Evolutionary conservation across 139 green algal genomes (phyloP).

Genomic region (Closterium sp.): DNA sequence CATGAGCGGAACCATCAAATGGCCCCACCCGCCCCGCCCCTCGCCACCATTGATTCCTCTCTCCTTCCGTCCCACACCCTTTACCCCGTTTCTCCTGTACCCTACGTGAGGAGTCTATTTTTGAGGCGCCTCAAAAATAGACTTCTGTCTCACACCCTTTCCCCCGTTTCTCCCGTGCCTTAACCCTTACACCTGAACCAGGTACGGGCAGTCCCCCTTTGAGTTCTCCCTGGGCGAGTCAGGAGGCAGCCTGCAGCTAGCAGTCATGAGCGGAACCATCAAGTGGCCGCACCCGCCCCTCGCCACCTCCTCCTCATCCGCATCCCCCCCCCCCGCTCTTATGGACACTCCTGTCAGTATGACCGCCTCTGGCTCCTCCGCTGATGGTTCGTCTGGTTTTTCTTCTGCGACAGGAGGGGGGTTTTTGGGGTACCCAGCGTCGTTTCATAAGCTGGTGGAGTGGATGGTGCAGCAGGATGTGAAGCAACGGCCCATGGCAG

Average conservation of each 20-base stretch:
- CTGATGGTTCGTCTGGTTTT: neutral
- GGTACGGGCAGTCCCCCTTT: conserved; percentile 63
- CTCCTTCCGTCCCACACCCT: neutral
- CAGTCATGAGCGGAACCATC: conserved; percentile 67
- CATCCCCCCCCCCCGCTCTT: neutral
- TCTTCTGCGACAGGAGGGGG: neutral
- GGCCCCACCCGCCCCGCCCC: neutral
- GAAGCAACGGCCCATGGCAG: conserved; percentile 10
- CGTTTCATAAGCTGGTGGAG: conserved; percentile 36
- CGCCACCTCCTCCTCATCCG: neutral
- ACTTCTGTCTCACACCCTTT: neutral
- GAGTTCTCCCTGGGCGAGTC: conserved; percentile 68
- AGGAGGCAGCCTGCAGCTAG: conserved; percentile 78
- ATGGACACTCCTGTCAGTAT: neutral
- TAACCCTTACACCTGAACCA: neutral
- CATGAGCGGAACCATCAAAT: conserved; percentile 58
- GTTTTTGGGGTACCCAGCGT: conserved; percentile 16
- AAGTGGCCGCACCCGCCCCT: neutral
- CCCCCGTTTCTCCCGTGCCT: too few relatives aligned
- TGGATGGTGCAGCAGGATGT: conserved; percentile 41
- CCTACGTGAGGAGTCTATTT: neutral
- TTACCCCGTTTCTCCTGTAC: neutral
- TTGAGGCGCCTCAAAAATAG: too few relatives aligned
- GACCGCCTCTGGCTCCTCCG: neutral
- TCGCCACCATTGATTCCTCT: neutral